Conservation (phyloP, 2,329 filamentous ascomycete genomes). For the Fusarium sacchari region DNA sequence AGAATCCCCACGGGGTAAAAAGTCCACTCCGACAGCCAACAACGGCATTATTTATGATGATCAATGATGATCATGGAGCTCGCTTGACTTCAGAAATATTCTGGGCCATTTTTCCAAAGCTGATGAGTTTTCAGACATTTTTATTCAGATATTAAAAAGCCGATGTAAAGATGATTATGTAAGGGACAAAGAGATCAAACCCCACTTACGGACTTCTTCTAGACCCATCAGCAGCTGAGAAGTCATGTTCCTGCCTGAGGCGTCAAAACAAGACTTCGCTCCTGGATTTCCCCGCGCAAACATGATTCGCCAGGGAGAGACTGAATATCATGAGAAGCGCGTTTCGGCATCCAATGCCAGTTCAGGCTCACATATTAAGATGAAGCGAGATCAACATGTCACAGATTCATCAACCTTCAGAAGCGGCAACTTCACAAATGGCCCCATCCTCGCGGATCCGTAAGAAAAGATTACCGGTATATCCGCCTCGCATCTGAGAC, state of each 20-base stretch:
- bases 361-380: neutral
- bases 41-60: neutral
- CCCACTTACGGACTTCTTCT: neutral
- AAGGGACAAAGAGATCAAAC: neutral
- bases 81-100: accelerated
- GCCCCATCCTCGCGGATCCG: neutral
- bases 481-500: no score
- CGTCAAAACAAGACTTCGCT: neutral
- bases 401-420: no score
- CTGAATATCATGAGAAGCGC: neutral
- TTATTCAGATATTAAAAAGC: neutral
- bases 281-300: neutral
- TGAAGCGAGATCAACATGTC: neutral
- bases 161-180: no score
- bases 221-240: neutral
- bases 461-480: constrained; percentile 20
- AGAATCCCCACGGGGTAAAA: neutral
- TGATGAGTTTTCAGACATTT: neutral
- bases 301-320: neutral
- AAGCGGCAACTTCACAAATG: neutral
- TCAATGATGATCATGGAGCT: neutral
- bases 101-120: accelerated
- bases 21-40: neutral
- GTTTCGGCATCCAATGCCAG: neutral
- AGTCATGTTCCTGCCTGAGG: neutral